phyloP scores from a whole-genome alignment of 768 basidiomycete genomes.

The Mycena crocata region DNA sequence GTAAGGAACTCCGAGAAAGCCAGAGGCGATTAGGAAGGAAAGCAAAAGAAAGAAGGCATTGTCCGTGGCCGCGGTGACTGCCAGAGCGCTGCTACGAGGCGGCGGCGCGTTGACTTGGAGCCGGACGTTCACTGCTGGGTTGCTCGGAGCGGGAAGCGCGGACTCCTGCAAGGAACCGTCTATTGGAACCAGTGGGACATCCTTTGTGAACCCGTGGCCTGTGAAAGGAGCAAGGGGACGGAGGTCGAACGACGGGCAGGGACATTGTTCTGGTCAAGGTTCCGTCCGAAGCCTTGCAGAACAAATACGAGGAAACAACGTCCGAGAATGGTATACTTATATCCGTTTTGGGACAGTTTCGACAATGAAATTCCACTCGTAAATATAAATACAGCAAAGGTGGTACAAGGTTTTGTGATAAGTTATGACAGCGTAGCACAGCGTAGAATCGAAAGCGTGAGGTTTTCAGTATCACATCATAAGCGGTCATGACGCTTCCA shows the following conservation, averaged over 20 bases:
- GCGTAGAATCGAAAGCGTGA: slow-evolving; percentile 2
- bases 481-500: slow-evolving; percentile 19
- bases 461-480: not conserved
- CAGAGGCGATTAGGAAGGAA: not conserved
- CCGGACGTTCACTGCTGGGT: not conserved
- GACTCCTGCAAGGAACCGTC: too few relatives aligned
- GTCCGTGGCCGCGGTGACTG: not conserved
- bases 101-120: too few relatives aligned
- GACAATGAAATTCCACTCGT: not conserved
- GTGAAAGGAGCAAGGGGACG: too few relatives aligned
- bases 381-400: not conserved
- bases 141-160: not conserved
- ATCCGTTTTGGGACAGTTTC: not conserved
- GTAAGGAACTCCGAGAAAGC: not conserved
- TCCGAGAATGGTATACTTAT: not conserved
- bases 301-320: not conserved
- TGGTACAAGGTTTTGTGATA: slow-evolving; percentile 8
- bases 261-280: not conserved
- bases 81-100: too few relatives aligned
- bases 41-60: not conserved
- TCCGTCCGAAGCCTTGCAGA: not conserved
- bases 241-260: not conserved
- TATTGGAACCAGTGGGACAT: too few relatives aligned
- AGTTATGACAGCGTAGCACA: slow-evolving; percentile 1
- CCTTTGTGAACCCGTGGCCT: too few relatives aligned